These are phyloP conservation scores for Neonectria neomacrospora DNA, from an alignment of 2,329 filamentous ascomycete species.

Conservation along the genomic window DNA sequence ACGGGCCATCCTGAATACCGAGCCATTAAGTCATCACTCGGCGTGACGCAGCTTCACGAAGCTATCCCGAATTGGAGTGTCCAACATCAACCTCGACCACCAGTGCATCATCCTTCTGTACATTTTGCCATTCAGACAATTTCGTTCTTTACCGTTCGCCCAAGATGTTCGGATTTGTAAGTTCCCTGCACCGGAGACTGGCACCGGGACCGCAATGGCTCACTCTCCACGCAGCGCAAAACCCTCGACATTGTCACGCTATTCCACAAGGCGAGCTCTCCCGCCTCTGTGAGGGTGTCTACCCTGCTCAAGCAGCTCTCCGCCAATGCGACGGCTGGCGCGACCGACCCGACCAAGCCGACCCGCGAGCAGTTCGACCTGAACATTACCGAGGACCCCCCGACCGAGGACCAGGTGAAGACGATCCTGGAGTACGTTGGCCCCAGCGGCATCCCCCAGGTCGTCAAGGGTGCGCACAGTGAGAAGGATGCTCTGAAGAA, in stretches of 20 bases:
- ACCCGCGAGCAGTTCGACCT: constrained; percentile 82
- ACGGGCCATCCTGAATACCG: constrained; percentile 36
- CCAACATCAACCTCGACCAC: constrained; percentile 35
- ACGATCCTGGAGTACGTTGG: constrained; percentile 88
- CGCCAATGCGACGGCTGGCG: constrained; percentile 72
- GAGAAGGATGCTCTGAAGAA: constrained; percentile 82
- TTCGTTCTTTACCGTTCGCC: constrained; percentile 1
- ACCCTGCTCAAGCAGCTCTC: constrained; percentile 84
- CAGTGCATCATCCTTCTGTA: constrained; percentile 16
- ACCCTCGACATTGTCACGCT: constrained; percentile 91
- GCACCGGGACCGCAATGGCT: constrained; percentile 24
- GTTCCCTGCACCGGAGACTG: constrained; percentile 32
- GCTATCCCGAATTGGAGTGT: constrained; percentile 44
- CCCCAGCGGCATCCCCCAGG: constrained; percentile 62
- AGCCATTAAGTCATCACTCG: constrained; percentile 43
- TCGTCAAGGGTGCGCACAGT: constrained; percentile 80
- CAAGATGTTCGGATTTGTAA: constrained; percentile 61
- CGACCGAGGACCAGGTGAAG: constrained; percentile 84
- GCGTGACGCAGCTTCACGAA: constrained; percentile 42
- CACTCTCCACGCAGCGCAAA: constrained; percentile 68
- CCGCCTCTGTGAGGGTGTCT: constrained; percentile 77
- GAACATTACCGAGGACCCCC: constrained; percentile 81
- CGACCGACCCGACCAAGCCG: constrained; percentile 68
- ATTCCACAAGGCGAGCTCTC: constrained; percentile 86
- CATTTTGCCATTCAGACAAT: constrained; percentile 14